Base-by-base conservation (phyloP, 257 asterid species). In the Solanum phureja region DNA sequence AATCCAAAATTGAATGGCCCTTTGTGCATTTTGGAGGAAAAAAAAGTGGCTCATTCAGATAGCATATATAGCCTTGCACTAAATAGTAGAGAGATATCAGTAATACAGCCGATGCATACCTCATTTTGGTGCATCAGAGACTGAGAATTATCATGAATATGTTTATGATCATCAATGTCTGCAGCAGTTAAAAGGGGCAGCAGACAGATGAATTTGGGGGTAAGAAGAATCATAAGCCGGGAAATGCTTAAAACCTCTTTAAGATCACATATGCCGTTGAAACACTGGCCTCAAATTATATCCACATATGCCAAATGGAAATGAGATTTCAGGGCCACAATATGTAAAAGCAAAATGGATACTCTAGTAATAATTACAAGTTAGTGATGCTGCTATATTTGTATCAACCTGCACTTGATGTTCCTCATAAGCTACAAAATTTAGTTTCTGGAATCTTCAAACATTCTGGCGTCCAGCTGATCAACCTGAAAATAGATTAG, bases 401-500 rank as follows among this genome's bases (percentile, higher is more conserved):
- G 75, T 86, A 84, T 86, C 82, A 89, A 88, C 91, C 88, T 89
- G 87, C 84, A 81, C 86, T 72, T 72, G 86, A 88, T 89, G 87
- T 62, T 77, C 88, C 91, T 85, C 62, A 69, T 85, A 76, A 7
- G 71, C 89, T 87, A 89, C 95, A 94, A 94, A 94, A 92, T 90
- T 92, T 90, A 77, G 91, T 84, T 69, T 89, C 85, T 38, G 89
- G 84, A 62, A 52, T 89, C 89, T 88, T 89, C 84, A 83, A 74
- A 44, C 62, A 9, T 56, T 40, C 44, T 13, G 56, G 86, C 44
- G 38, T 49, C 86, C 87, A 34, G 34, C 46, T 40, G 18, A 56
- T 92, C 91, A 90, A 86, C 97, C 95, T 94, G 95, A 90, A 81
- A 87, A 87, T 74, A 19, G 24, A 82, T 82, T 4, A 49, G 3